Base-by-base conservation (phyloP, 2,329 filamentous ascomycete species). In the Sporothrix euskadiensis region DNA sequence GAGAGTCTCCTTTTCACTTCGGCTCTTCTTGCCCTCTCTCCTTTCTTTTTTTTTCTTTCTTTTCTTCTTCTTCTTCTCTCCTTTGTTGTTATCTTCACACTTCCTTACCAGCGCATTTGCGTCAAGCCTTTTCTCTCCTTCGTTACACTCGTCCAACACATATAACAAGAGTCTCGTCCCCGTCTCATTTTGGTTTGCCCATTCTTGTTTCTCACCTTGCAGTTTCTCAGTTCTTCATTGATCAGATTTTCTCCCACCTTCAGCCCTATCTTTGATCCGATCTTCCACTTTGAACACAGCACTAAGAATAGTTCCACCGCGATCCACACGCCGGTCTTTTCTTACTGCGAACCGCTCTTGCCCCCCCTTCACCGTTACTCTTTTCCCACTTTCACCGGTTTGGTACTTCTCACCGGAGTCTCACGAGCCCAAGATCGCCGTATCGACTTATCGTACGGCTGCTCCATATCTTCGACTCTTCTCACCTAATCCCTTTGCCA, bases 271-370 rank as follows among this genome's bases (percentile, higher is more conserved):
- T 65, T 10, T 26, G 5, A 10, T 41, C 59, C 26, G 56, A 65
- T 44, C 59, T 65, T 65, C 35, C 39, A 65, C 35, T 65, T 65
- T 14, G n/a, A 65, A 65, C 19, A 10, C 35, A 22, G 41, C n/a
- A 47, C 39, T 66, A 66, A 19, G 10, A 14, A 9, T 30, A 47
- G 39, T 30, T 66, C 61, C 61, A 66, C 39, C 39, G 61, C 8
- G 39, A 30, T 65, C 61, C 39, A 66, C 61, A 16, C 61, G 22
- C 22, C 61, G 3, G 39, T 16, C 61, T 4, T 19, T 47, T 30
- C n/a, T 26, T 47, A 35, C 61, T n/a, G 16, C 22, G 2, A 22
- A 5, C n/a, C 47, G 14, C 3, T 30, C 44, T 39, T 41, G 10
- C n/a, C 4, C 19, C 26, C 59, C 19, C 39, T 44, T 9, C 32